Conservation (phyloP, 2,329 filamentous ascomycete species). For the Ophiocordyceps unilateralis region DNA sequence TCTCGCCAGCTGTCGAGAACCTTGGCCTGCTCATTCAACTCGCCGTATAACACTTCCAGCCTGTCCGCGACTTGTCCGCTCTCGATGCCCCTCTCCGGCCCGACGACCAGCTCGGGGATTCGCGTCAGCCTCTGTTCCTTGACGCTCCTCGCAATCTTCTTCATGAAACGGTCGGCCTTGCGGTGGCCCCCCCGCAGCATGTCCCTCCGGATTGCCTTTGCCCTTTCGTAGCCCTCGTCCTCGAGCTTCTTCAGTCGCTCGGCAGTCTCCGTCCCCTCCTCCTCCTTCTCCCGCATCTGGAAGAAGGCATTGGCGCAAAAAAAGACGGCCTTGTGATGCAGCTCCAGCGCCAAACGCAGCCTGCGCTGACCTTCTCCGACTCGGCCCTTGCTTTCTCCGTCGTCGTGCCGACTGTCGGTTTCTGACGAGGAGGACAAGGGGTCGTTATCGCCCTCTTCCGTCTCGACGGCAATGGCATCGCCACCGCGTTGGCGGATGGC, state of each 20-base stretch:
- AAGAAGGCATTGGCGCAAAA: constrained; percentile 72
- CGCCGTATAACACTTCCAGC: constrained; percentile 44
- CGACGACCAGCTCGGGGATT: constrained; percentile 39
- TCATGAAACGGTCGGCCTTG: constrained; percentile 36
- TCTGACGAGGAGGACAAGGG: no score
- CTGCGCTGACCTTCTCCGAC: constrained; percentile 42
- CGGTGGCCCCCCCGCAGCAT: constrained; percentile 42
- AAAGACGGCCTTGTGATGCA: constrained; percentile 69
- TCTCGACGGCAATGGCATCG: no score
- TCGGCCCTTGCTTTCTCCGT: constrained; percentile 18
- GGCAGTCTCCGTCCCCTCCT: constrained; percentile 26
- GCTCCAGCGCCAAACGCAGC: constrained; percentile 56
- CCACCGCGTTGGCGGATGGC: constrained; percentile 22
- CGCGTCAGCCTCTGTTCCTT: constrained; percentile 41
- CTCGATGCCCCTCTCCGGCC: constrained; percentile 50
- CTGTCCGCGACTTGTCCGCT: constrained; percentile 47
- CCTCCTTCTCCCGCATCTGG: constrained; percentile 62
- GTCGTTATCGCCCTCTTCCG: no score
- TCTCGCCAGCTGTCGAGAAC: constrained; percentile 61
- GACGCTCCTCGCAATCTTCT: constrained; percentile 35
- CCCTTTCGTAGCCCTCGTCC: constrained; percentile 54
- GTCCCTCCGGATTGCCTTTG: constrained; percentile 62
- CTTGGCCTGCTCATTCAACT: constrained; percentile 55
- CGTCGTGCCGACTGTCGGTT: constrained; percentile 2
- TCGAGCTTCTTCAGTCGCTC: constrained; percentile 49